These are phyloP conservation scores for Wickerhamiella musiphila DNA, from an alignment of 805 yeast genomes.

Conservation along the genomic window DNA sequence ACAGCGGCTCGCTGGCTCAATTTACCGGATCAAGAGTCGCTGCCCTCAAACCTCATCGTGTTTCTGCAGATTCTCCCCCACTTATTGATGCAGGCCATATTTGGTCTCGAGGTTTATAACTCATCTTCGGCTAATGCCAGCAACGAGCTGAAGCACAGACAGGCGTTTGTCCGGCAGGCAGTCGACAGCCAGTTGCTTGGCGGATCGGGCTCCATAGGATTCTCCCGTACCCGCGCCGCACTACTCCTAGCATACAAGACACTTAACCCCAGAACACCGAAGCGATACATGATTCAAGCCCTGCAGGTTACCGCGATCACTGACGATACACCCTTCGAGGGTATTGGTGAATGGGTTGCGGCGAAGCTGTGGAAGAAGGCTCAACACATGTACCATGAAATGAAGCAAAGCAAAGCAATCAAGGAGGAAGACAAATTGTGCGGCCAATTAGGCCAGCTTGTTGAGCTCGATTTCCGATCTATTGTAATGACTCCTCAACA, in stretches of 20 bases:
- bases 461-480: neutral
- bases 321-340: neutral
- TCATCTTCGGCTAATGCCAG: neutral
- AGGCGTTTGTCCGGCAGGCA: neutral
- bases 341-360: neutral
- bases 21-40: neutral
- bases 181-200: slow-evolving; percentile 1
- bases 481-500: neutral
- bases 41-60: neutral
- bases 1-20: slow-evolving; percentile 1
- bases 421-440: neutral
- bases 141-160: neutral
- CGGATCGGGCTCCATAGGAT: slow-evolving; percentile 1
- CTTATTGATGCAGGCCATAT: slow-evolving; percentile 1
- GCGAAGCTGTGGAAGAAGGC: neutral
- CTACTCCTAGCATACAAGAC: neutral
- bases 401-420: neutral
- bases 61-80: neutral
- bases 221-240: neutral
- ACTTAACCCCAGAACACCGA: slow-evolving; percentile 1
- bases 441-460: neutral
- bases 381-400: neutral
- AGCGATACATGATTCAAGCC: slow-evolving; percentile 5
- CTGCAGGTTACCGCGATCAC: slow-evolving; percentile 1
- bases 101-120: neutral